Evolutionary conservation across 2,329 filamentous ascomycete genomes (phyloP), one percentile per base, ranked within the genome.

Genomic region (Macroventuria anomochaeta): DNA sequence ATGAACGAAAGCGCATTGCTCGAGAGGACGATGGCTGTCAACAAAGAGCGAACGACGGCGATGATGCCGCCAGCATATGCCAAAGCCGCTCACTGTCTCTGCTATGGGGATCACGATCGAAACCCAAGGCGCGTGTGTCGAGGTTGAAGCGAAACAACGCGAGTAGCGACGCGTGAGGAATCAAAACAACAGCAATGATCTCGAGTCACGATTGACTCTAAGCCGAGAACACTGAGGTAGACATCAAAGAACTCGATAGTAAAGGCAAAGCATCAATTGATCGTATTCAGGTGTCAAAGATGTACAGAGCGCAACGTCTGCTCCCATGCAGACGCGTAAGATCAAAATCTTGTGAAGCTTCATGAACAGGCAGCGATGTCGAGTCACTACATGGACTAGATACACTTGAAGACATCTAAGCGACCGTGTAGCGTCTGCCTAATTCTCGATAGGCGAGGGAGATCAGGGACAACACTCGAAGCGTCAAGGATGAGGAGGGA

Each of bases 101-200:
- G 39, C 18, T 33, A 17, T 41, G 21, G 25, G 3, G 2, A 32
- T 11, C 4, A 13, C 18, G 23, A 39, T 29, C 13, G 7, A 42
- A 46, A 46, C 39, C 15, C 5, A 13, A 38, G 13, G 40, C n/a
- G 47, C 17, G 47, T 42, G 38, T 52, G 41, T 46, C 29, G 46
- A 29, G 20, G 42, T 28, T 7, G 36, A 29, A 32, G 40, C 52
- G 42, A 55, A 55, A 55, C 52, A 42, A 50, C 52, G 33, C 46
- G 40, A 55, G 40, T 36, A 31, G 52, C 34, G 52, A 41, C 52
- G 52, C 52, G 52, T 31, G 29, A n/a, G 10, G 20, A 46, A 46
- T 42, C 41, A 55, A 46, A 46, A 55, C 52, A 55, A 41, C 46
- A 46, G 20, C 34, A 36, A 17, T 13, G 10, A 42, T 33, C 29